Conservation (phyloP, 139 green algal genomes). For the Chlamydomonas sphaeroides region DNA sequence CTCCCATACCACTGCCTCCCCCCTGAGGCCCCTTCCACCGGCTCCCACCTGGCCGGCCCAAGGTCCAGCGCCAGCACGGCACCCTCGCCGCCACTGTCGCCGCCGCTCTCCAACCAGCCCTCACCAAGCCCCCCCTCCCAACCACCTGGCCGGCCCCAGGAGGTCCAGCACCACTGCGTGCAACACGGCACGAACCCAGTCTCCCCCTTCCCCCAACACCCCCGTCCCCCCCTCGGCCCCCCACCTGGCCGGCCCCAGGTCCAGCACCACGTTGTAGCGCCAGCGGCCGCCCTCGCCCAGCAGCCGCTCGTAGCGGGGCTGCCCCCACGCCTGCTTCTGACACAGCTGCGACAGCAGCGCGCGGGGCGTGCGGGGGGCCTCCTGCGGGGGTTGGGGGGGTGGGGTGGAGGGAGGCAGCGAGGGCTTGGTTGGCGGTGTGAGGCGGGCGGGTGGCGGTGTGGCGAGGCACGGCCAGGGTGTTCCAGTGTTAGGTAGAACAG, state of each 20-base stretch:
- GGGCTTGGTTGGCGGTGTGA: too few species aligned
- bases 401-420: too few species aligned
- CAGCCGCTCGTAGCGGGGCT: constrained; percentile 71
- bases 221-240: not conserved
- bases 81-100: not conserved
- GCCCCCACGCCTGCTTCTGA: constrained; percentile 67
- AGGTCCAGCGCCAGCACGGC: constrained; percentile 34
- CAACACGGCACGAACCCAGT: too few species aligned
- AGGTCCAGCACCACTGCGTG: too few species aligned
- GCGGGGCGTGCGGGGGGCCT: constrained; percentile 65
- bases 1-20: too few species aligned
- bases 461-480: too few species aligned
- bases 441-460: too few species aligned
- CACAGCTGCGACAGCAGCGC: constrained; percentile 89
- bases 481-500: too few species aligned
- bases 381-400: not conserved
- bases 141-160: too few species aligned
- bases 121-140: too few species aligned
- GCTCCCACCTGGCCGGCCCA: constrained; percentile 28
- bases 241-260: constrained; percentile 43
- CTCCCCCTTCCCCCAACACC: too few species aligned
- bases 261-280: constrained; percentile 32
- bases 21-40: not conserved
- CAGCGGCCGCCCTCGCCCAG: not conserved
- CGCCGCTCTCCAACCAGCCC: too few species aligned